A percentile compares a stretch with the other conserved stretches of the same genome.
These are phyloP conservation scores for Neonectria magnoliae DNA, from an alignment of 2,329 filamentous ascomycete genomes.

Conservation along the genomic window DNA sequence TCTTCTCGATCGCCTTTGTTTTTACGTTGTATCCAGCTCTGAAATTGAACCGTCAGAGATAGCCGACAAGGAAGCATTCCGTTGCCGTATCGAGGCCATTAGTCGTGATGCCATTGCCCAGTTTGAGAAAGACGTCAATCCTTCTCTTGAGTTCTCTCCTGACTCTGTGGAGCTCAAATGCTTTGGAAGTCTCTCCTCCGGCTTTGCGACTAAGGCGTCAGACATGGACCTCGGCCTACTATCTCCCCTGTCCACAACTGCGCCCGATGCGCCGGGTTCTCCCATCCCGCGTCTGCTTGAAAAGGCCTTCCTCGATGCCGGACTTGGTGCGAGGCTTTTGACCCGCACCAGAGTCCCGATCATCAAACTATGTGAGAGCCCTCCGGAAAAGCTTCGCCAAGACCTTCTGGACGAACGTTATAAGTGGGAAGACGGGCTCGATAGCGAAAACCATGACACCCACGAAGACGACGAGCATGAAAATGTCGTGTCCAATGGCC, in stretches of 20 bases:
- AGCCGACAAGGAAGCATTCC: conserved; percentile 76
- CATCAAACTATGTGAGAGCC: conserved; percentile 83
- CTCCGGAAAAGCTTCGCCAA: conserved; percentile 66
- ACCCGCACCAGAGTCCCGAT: conserved; percentile 86
- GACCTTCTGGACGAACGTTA: conserved; percentile 72
- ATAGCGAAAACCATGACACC: conserved; percentile 48
- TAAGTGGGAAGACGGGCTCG: conserved; percentile 74
- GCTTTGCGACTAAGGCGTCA: conserved; percentile 87
- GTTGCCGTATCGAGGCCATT: conserved; percentile 69
- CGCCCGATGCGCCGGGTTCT: conserved; percentile 64
- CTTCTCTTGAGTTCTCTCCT: conserved; percentile 58
- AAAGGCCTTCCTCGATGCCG: conserved; percentile 75
- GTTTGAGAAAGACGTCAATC: conserved; percentile 57
- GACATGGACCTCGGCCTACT: conserved; percentile 90
- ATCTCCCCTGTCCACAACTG: conserved; percentile 66
- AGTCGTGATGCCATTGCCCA: conserved; percentile 68
- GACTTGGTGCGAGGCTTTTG: conserved; percentile 80
- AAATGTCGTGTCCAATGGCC: conserved; percentile 27
- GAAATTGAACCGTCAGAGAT: conserved; percentile 73
- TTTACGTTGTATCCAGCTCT: conserved; percentile 59
- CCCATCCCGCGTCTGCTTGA: conserved; percentile 80
- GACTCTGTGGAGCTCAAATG: conserved; percentile 74
- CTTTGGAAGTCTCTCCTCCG: conserved; percentile 85
- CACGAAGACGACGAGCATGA: conserved; percentile 52
- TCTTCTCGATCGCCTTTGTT: conserved; percentile 61